Evolutionary conservation across 73 alveolate species (phyloP).

Genomic region (Tetrahymena borealis): DNA sequence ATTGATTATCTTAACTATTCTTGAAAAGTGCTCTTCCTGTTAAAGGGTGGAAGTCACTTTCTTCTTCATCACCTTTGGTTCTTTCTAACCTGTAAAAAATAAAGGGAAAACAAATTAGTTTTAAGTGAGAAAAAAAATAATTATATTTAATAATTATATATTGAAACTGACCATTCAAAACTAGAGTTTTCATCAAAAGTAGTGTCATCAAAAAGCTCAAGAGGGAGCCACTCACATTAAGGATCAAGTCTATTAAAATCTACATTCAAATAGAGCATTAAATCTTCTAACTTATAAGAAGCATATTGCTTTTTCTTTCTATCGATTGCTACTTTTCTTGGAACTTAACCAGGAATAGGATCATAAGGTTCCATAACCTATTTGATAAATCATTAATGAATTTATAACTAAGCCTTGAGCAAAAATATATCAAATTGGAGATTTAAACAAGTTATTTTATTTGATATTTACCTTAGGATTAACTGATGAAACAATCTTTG

Average conservation of each 20-base stretch:
- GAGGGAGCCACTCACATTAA: constrained; percentile 93
- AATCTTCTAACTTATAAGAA: constrained; percentile 82
- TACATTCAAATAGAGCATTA: constrained; percentile 53
- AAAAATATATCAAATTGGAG: not conserved
- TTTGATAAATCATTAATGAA: not conserved
- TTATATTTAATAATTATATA: constrained; percentile 19
- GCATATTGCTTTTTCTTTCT: constrained; percentile 94
- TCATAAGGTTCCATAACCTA: constrained; percentile 70
- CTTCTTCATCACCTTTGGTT: constrained; percentile 67
- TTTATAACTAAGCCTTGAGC: not conserved
- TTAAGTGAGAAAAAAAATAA: not conserved
- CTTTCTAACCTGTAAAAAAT: constrained; percentile 10
- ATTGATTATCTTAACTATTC: not conserved
- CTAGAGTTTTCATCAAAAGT: constrained; percentile 96
- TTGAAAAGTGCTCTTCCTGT: constrained; percentile 79
- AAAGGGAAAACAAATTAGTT: not conserved
- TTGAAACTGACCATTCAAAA: constrained; percentile 84
- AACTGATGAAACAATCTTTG: constrained; percentile 17
- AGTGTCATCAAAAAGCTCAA: constrained; percentile 98
- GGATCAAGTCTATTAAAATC: constrained; percentile 75
- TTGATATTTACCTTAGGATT: constrained; percentile 27
- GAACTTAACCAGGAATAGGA: constrained; percentile 94
- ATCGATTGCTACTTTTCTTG: constrained; percentile 93
- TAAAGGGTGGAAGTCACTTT: constrained; percentile 70
- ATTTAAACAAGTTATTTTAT: not conserved